A percentile compares a stretch with the other conserved stretches of the same genome.
Conservation (phyloP, 192 early-diverging fungal genomes). For the Rhizophagus prolifer region DNA sequence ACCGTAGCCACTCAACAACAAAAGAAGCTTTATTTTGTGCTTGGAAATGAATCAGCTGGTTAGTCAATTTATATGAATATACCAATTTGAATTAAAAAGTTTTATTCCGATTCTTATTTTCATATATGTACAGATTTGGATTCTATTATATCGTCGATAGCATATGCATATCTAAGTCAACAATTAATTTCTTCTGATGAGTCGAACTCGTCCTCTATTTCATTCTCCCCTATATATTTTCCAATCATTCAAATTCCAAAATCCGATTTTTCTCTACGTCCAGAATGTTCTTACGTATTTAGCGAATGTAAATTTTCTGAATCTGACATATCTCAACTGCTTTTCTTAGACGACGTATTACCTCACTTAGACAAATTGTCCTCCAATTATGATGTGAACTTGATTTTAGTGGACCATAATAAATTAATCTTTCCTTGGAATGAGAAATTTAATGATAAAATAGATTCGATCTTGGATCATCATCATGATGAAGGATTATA, state of each 20-base stretch:
- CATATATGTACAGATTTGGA: constrained; percentile 61
- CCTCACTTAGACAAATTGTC: neutral
- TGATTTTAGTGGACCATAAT: constrained; percentile 73
- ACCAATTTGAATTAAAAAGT: neutral
- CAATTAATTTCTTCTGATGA: neutral
- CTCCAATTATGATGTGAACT: constrained; percentile 26
- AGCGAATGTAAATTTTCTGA: constrained; percentile 26
- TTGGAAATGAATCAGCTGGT: constrained; percentile 79
- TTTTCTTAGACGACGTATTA: constrained; percentile 51
- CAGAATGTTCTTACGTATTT: constrained; percentile 60
- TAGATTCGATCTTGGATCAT: constrained; percentile 69
- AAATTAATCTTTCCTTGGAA: constrained; percentile 36
- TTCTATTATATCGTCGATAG: constrained; percentile 59
- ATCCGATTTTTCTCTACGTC: constrained; percentile 61
- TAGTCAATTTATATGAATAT: neutral
- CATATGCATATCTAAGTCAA: constrained; percentile 52
- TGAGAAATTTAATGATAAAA: constrained; percentile 30
- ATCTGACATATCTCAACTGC: constrained; percentile 33
- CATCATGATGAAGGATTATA: constrained; percentile 64
- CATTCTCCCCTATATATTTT: constrained; percentile 33
- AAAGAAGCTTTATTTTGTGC: constrained; percentile 42
- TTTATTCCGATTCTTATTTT: neutral
- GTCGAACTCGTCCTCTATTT: neutral
- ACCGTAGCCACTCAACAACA: neutral
- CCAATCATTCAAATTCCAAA: constrained; percentile 62